A percentile compares a stretch with the other conserved stretches of the same genome.
Conservation (phyloP, 2,329 filamentous ascomycete genomes). For the Plenodomus biglobosus region DNA sequence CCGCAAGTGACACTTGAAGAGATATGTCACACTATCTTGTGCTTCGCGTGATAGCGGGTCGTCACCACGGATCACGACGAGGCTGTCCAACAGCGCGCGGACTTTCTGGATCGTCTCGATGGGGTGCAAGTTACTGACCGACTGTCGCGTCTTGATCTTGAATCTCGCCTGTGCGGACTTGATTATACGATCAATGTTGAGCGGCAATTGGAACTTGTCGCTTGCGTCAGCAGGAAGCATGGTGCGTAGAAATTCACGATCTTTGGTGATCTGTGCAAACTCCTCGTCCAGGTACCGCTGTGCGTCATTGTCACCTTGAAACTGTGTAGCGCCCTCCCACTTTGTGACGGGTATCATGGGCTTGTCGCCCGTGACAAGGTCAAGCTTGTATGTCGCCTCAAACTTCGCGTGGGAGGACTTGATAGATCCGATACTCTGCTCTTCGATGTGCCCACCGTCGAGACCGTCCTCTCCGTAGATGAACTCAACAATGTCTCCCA, state of each 20-base stretch:
- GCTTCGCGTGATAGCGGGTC: slow-evolving; percentile 84
- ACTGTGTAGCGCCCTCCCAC: slow-evolving; percentile 83
- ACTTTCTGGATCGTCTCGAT: slow-evolving; percentile 83
- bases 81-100: slow-evolving; percentile 69
- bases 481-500: slow-evolving; percentile 96
- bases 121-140: slow-evolving; percentile 86
- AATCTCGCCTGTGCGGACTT: slow-evolving; percentile 89
- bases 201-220: slow-evolving; percentile 83
- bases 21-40: slow-evolving; percentile 80
- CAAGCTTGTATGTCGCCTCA: slow-evolving; percentile 77
- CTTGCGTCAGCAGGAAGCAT: slow-evolving; percentile 67
- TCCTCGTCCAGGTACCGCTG: slow-evolving; percentile 87
- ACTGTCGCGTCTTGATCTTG: slow-evolving; percentile 74
- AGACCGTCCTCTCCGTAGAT: slow-evolving; percentile 96
- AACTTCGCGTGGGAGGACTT: slow-evolving; percentile 77
- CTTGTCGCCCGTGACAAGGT: slow-evolving; percentile 76
- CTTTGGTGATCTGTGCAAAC: slow-evolving; percentile 74
- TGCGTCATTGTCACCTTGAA: slow-evolving; percentile 82
- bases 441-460: slow-evolving; percentile 90
- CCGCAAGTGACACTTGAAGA: slow-evolving; percentile 90
- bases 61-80: slow-evolving; percentile 82
- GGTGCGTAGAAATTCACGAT: slow-evolving; percentile 72
- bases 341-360: slow-evolving; percentile 66
- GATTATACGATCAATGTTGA: slow-evolving; percentile 89
- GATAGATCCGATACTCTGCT: slow-evolving; percentile 85